Percentiles rank a stretch among this genome's conserved stretches.
Evolutionary conservation across 257 asterid genomes (phyloP).

Genomic region (Avicennia marina): DNA sequence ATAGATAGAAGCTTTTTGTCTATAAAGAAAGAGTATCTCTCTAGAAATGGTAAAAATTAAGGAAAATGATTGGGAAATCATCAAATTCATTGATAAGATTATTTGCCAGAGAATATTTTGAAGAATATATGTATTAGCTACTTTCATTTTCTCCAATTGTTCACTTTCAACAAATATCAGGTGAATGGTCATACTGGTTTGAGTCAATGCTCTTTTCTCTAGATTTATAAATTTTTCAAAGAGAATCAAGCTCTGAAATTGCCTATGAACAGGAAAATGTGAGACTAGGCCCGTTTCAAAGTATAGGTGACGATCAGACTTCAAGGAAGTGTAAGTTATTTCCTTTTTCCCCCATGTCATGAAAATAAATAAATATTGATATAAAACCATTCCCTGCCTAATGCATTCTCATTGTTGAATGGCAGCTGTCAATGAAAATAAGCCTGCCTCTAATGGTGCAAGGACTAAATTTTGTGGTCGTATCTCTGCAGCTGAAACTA

Average conservation of each 20-base stretch:
- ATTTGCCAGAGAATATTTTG: not conserved
- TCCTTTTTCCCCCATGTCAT: slow-evolving; percentile 3
- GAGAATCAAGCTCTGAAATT: slow-evolving; percentile 22
- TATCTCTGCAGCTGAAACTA: slow-evolving; percentile 28
- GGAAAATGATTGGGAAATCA: slow-evolving; percentile 5
- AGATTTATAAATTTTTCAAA: not conserved
- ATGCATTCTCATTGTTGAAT: slow-evolving; percentile 22
- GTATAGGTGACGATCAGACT: slow-evolving; percentile 29
- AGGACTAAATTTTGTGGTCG: slow-evolving; percentile 40
- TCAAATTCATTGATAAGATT: not conserved
- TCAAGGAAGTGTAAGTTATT: slow-evolving; percentile 50
- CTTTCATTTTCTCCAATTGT: slow-evolving; percentile 10
- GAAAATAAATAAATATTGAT: slow-evolving; percentile 1
- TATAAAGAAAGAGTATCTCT: too few relatives aligned
- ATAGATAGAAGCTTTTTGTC: too few relatives aligned
- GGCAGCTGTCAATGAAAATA: slow-evolving; percentile 37
- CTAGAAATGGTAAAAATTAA: not conserved
- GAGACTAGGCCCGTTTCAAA: slow-evolving; percentile 25
- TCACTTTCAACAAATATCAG: not conserved
- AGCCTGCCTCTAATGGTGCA: slow-evolving; percentile 28
- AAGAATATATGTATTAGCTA: not conserved
- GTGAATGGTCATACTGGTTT: not conserved
- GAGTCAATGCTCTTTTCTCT: not conserved
- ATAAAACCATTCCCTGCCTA: slow-evolving; percentile 4
- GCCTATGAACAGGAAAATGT: slow-evolving; percentile 40